phyloP scores from a whole-genome alignment of 805 yeast species.

The Scheffersomyces amazonensis region DNA sequence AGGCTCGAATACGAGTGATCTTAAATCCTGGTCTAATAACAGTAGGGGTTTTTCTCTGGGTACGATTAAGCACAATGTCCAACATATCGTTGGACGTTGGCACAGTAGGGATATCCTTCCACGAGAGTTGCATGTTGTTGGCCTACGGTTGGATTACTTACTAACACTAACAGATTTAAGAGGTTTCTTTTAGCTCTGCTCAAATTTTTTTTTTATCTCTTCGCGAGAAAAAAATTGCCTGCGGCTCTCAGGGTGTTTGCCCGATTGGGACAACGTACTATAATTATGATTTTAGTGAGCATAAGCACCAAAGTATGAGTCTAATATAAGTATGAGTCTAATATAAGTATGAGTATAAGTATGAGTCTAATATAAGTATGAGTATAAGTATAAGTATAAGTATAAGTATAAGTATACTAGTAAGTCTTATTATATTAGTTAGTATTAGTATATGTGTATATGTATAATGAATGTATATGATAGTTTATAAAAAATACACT shows the following conservation, averaged over 20 bases:
- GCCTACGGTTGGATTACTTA: too few relatives aligned
- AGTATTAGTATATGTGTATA: too few relatives aligned
- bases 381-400: too few relatives aligned
- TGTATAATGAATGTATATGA: too few relatives aligned
- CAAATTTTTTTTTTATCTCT: constrained; percentile 2
- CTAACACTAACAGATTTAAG: background rate
- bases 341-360: too few relatives aligned
- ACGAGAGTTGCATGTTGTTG: constrained; percentile 86
- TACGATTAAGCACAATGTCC: constrained; percentile 94
- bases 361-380: too few relatives aligned
- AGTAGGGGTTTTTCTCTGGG: constrained; percentile 99
- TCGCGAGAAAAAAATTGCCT: constrained; percentile 1
- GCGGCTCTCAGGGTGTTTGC: constrained; percentile 3
- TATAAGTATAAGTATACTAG: too few relatives aligned
- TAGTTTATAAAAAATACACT: too few relatives aligned
- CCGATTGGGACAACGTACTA: constrained; percentile 2
- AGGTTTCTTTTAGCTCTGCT: background rate
- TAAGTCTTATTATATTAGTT: too few relatives aligned
- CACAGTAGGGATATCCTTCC: constrained; percentile 98
- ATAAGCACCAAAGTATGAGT: too few relatives aligned
- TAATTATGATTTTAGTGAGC: too few relatives aligned
- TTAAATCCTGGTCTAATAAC: constrained; percentile 95
- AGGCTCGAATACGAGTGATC: constrained; percentile 93
- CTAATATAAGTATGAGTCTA: too few relatives aligned
- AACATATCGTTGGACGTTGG: constrained; percentile 88